Evolutionary conservation across 2,329 filamentous ascomycete genomes (phyloP).

Genomic region (Parafenestella ontariensis): DNA sequence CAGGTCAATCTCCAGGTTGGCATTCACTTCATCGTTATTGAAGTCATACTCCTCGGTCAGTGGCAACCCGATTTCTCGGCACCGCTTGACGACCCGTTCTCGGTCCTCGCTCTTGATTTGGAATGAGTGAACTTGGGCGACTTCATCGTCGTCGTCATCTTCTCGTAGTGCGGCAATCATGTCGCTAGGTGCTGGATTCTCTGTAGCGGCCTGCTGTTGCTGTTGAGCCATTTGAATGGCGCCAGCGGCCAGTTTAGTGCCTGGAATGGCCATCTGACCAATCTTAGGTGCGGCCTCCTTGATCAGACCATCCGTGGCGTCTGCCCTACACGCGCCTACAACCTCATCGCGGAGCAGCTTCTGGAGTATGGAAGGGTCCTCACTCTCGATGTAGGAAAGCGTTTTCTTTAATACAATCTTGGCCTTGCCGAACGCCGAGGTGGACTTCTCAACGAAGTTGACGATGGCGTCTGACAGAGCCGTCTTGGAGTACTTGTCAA

Average conservation of each 20-base stretch:
- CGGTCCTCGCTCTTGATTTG: slow-evolving; percentile 85
- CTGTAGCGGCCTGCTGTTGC: slow-evolving; percentile 34
- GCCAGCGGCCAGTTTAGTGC: slow-evolving; percentile 90
- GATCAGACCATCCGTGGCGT: slow-evolving; percentile 75
- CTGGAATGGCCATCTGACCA: slow-evolving; percentile 87
- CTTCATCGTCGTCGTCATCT: slow-evolving; percentile 84
- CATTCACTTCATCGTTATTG: slow-evolving; percentile 85
- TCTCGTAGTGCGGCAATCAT: slow-evolving; percentile 71
- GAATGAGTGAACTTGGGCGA: slow-evolving; percentile 90
- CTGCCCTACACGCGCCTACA: slow-evolving; percentile 80
- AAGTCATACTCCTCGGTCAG: slow-evolving; percentile 98
- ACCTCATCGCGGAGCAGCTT: slow-evolving; percentile 82
- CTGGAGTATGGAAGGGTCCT: slow-evolving; percentile 85
- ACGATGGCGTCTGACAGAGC: slow-evolving; percentile 81
- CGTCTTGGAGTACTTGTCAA: slow-evolving; percentile 89
- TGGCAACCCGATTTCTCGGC: slow-evolving; percentile 83
- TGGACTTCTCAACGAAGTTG: slow-evolving; percentile 81
- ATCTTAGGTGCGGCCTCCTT: slow-evolving; percentile 85
- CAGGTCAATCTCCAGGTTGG: slow-evolving; percentile 91
- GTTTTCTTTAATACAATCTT: slow-evolving; percentile 95
- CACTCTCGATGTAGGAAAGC: slow-evolving; percentile 91
- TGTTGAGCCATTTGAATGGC: slow-evolving; percentile 70
- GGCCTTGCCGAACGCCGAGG: slow-evolving; percentile 91
- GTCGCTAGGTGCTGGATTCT: slow-evolving; percentile 55
- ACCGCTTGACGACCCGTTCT: slow-evolving; percentile 87